phyloP scores from a whole-genome alignment of 1,139 yeast species.

The Yamadazyma sp. region DNA sequence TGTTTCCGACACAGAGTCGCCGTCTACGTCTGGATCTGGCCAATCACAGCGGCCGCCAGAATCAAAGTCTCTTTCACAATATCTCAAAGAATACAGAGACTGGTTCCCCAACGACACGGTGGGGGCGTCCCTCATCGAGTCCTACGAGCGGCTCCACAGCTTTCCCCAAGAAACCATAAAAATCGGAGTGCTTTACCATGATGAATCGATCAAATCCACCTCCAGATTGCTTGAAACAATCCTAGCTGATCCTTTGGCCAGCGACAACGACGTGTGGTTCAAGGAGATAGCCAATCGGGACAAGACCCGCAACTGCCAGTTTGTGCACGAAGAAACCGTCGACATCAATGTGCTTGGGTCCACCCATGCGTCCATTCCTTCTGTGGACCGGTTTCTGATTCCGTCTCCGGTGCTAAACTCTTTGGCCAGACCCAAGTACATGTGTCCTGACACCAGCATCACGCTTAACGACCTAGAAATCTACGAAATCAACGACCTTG shows the following conservation, averaged over 20 bases:
- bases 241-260: slow-evolving; percentile 45
- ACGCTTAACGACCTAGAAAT: slow-evolving; percentile 23
- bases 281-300: slow-evolving; percentile 23
- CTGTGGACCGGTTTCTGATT: slow-evolving; percentile 15
- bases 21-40: neutral
- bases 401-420: slow-evolving; percentile 41
- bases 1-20: neutral
- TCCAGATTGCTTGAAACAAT: slow-evolving; percentile 36
- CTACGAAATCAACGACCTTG: slow-evolving; percentile 29
- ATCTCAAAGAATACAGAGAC: slow-evolving; percentile 18
- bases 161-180: slow-evolving; percentile 19
- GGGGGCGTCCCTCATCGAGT: slow-evolving; percentile 19
- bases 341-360: slow-evolving; percentile 3
- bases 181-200: slow-evolving; percentile 34
- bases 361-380: slow-evolving; percentile 2
- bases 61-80: slow-evolving; percentile 4
- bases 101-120: slow-evolving; percentile 29
- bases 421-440: slow-evolving; percentile 25
- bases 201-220: slow-evolving; percentile 17
- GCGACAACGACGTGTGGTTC: slow-evolving; percentile 34
- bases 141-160: slow-evolving; percentile 14
- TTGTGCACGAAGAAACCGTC: slow-evolving; percentile 16
- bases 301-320: slow-evolving; percentile 19
- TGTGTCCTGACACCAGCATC: slow-evolving; percentile 19
- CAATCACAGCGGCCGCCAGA: neutral